phyloP scores from a whole-genome alignment of 441 rosid genomes.

The Populus hybrid region DNA sequence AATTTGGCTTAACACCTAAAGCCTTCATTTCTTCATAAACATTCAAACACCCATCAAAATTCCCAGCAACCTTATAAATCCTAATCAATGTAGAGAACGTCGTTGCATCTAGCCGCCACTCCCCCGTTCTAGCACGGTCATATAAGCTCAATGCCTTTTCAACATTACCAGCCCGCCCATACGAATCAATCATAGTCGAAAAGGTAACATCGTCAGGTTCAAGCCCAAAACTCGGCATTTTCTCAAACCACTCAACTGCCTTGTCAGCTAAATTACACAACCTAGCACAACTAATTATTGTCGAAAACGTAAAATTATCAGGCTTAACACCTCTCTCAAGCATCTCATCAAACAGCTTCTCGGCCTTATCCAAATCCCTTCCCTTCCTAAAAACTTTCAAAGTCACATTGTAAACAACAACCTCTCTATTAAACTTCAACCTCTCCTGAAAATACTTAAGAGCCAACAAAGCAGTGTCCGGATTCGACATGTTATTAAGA shows the following conservation, averaged over 20 bases:
- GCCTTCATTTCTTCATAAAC: conserved; percentile 94
- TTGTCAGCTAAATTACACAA: conserved; percentile 46
- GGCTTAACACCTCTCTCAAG: conserved; percentile 65
- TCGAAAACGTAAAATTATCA: conserved; percentile 71
- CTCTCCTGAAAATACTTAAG: conserved; percentile 45
- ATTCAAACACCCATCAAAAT: conserved; percentile 86
- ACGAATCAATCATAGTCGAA: conserved; percentile 76
- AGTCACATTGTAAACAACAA: conserved; percentile 73
- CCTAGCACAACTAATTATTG: conserved; percentile 76
- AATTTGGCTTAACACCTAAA: conserved; percentile 65
- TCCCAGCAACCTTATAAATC: conserved; percentile 51
- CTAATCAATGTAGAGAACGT: conserved; percentile 76
- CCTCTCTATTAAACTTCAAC: conserved; percentile 42
- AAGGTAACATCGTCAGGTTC: conserved; percentile 67
- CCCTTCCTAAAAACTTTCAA: conserved; percentile 70
- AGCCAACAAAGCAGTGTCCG: conserved; percentile 54
- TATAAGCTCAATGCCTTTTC: conserved; percentile 78
- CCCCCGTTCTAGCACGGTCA: conserved; percentile 83
- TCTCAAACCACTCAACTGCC: conserved; percentile 89
- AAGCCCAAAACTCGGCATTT: conserved; percentile 60
- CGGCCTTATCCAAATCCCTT: conserved; percentile 57
- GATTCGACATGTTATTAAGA: conserved; percentile 72
- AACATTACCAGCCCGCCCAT: conserved; percentile 67
- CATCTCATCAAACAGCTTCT: conserved; percentile 73
- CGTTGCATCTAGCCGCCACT: conserved; percentile 67